These are phyloP conservation scores for Coniochaeta ligniaria DNA, from an alignment of 2,329 filamentous ascomycete species.

Conservation along the genomic window DNA sequence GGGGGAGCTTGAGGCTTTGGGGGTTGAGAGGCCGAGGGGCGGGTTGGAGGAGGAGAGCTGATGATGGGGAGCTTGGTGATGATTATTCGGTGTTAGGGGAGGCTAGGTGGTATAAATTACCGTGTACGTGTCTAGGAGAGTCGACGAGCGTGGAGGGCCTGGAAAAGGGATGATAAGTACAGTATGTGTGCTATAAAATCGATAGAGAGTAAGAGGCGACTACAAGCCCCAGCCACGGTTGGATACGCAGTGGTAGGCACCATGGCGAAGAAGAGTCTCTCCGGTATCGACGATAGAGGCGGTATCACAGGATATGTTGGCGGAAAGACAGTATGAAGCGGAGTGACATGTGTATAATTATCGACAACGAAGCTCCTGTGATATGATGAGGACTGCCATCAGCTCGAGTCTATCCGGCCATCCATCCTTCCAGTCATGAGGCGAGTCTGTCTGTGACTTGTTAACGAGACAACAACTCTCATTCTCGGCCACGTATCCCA, in stretches of 20 bases:
- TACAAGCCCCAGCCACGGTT: no score
- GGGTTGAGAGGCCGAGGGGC: not conserved
- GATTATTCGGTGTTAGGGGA: not conserved
- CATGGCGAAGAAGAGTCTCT: not conserved
- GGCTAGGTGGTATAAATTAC: no score
- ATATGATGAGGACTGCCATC: not conserved
- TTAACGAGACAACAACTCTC: not conserved
- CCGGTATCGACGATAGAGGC: not conserved
- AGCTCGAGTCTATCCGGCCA: not conserved
- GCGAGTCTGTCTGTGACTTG: not conserved
- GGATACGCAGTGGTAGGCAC: not conserved
- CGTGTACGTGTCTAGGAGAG: no score
- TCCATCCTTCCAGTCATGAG: not conserved
- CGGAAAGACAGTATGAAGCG: not conserved
- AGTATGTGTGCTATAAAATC: no score
- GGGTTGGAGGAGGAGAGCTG: not conserved
- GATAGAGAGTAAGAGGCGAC: no score
- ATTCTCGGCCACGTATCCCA: not conserved
- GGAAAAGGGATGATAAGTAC: no score
- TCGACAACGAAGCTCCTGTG: not conserved
- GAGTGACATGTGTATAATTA: not conserved
- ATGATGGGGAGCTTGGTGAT: not conserved
- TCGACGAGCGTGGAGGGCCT: no score
- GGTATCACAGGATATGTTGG: not conserved
- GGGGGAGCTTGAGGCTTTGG: constrained; percentile 10